These are phyloP conservation scores for Boletus coccyginus DNA, from an alignment of 768 basidiomycete species.

Conservation along the genomic window DNA sequence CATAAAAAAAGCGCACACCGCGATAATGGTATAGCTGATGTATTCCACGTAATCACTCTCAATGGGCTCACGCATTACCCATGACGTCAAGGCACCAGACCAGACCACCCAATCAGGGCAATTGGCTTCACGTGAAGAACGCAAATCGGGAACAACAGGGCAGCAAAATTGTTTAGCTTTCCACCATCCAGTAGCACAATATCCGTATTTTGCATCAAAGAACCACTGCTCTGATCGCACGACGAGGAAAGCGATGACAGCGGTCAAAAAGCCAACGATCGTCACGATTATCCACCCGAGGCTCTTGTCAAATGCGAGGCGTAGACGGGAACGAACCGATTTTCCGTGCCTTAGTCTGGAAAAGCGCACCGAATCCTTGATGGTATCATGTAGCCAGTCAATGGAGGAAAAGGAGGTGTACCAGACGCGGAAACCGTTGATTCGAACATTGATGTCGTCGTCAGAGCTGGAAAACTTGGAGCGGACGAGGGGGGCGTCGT, in stretches of 20 bases:
- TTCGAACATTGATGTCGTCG: slow-evolving; percentile 56
- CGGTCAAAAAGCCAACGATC: slow-evolving; percentile 82
- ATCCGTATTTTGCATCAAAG: slow-evolving; percentile 92
- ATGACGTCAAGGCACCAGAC: slow-evolving; percentile 53
- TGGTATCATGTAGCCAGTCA: slow-evolving; percentile 95
- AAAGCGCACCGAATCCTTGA: slow-evolving; percentile 88
- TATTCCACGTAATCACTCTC: slow-evolving; percentile 57
- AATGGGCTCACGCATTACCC: slow-evolving; percentile 8
- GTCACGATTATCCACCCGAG: slow-evolving; percentile 90
- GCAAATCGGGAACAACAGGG: slow-evolving; percentile 31
- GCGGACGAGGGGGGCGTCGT: slow-evolving; percentile 50
- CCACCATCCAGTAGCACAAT: slow-evolving; percentile 68
- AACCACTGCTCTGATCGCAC: slow-evolving; percentile 84
- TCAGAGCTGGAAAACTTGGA: slow-evolving; percentile 34
- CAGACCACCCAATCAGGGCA: slow-evolving; percentile 79
- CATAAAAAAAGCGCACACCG: slow-evolving; percentile 52
- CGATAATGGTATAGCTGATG: slow-evolving; percentile 65
- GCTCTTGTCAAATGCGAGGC: slow-evolving; percentile 68
- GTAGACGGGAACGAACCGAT: slow-evolving; percentile 64
- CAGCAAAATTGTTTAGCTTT: slow-evolving; percentile 85
- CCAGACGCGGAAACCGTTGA: slow-evolving; percentile 84
- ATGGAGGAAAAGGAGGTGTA: slow-evolving; percentile 88
- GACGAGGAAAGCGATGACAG: slow-evolving; percentile 82
- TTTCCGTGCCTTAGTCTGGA: slow-evolving; percentile 66
- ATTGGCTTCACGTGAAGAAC: slow-evolving; percentile 26